Percentiles rank a stretch among this genome's conserved stretches.
Conservation (phyloP, 2,329 filamentous ascomycete genomes). For the Microdochium paspali region DNA sequence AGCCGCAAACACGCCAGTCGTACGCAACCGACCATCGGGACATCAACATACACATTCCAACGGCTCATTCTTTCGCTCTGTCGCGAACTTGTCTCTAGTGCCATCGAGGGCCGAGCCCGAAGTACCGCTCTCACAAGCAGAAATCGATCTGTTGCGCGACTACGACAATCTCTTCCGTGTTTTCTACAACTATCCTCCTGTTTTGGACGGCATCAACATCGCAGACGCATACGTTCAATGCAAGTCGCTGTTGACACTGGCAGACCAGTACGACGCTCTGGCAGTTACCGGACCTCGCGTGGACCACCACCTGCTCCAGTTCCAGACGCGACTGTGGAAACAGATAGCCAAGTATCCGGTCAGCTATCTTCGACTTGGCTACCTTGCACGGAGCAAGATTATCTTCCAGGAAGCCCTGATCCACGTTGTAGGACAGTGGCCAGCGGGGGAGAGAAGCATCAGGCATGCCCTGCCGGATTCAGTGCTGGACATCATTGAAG, state of each 20-base stretch:
- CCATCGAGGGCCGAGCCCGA: constrained; percentile 23
- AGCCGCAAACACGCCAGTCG: constrained; percentile 10
- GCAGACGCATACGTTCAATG: constrained; percentile 89
- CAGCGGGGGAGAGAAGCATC: constrained; percentile 67
- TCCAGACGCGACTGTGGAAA: constrained; percentile 85
- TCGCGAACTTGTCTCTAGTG: constrained; percentile 62
- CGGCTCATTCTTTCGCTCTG: constrained; percentile 71
- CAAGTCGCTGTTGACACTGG: constrained; percentile 77
- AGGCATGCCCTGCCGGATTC: constrained; percentile 62
- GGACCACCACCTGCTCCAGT: constrained; percentile 88
- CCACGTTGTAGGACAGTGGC: constrained; percentile 93
- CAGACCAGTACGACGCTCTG: constrained; percentile 92
- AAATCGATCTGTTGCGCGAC: constrained; percentile 74
- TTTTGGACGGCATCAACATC: constrained; percentile 78
- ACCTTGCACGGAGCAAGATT: constrained; percentile 71
- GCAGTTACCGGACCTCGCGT: constrained; percentile 80
- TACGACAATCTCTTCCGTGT: constrained; percentile 94
- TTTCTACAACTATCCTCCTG: constrained; percentile 87
- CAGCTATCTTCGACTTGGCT: constrained; percentile 83
- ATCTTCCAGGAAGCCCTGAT: constrained; percentile 84
- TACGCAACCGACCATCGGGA: constrained; percentile 50
- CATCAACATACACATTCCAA: constrained; percentile 44
- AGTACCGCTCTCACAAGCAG: constrained; percentile 41
- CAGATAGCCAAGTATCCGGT: constrained; percentile 95
- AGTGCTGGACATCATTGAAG: constrained; percentile 84